Conservation (phyloP, 768 basidiomycete genomes). For the Royoungia palumana region DNA sequence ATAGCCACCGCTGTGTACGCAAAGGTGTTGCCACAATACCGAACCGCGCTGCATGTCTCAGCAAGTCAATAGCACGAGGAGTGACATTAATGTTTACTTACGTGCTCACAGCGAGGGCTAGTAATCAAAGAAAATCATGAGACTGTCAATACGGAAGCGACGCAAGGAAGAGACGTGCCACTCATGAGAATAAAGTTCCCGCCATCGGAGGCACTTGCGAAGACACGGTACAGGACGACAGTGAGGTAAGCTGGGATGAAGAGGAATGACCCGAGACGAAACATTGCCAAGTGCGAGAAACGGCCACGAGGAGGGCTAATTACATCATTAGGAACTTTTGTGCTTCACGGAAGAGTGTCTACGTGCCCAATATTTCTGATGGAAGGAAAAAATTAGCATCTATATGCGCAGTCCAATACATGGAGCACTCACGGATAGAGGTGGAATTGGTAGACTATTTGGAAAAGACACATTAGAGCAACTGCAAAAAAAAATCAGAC, state of each 20-base stretch:
- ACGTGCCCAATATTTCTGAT: conserved; percentile 63
- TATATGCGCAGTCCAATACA: neutral
- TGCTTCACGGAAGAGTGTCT: neutral
- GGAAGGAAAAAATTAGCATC: neutral
- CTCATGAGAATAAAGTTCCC: conserved; percentile 81
- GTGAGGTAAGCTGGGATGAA: conserved; percentile 90
- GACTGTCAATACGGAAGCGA: neutral
- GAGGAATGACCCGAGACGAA: conserved; percentile 78
- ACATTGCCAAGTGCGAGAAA: conserved; percentile 86
- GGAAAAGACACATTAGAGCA: conserved; percentile 91
- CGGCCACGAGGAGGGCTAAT: conserved; percentile 73
- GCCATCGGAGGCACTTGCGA: conserved; percentile 67
- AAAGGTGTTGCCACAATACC: conserved; percentile 87
- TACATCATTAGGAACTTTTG: conserved; percentile 8
- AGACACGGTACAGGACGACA: conserved; percentile 66
- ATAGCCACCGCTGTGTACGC: conserved; percentile 89
- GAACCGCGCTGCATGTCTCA: conserved; percentile 56
- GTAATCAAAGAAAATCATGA: conserved; percentile 3
- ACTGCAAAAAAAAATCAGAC: conserved; percentile 47
- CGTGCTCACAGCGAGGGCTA: conserved; percentile 80
- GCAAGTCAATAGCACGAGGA: neutral
- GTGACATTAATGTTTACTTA: conserved; percentile 36
- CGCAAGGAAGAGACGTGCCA: conserved; percentile 42
- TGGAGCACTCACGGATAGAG: conserved; percentile 71
- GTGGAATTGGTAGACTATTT: conserved; percentile 89